Base-by-base conservation (phyloP, 1,284 basidiomycete genomes). In the Rhizopogon parksii region DNA sequence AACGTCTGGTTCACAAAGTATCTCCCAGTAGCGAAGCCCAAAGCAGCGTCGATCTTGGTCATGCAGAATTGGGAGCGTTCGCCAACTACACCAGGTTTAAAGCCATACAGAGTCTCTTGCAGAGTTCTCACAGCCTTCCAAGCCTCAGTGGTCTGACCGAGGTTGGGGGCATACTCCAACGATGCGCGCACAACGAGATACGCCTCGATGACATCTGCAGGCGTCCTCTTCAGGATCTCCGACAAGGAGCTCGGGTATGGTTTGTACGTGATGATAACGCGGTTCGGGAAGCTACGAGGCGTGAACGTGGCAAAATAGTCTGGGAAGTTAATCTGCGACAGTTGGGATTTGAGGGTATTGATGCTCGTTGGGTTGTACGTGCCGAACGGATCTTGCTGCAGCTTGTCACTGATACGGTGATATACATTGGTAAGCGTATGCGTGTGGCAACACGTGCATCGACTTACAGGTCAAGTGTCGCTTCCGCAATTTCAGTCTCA, bases 1-100 rank as follows among this genome's bases (percentile, higher is more conserved):
- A 98, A 98, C 0, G 91, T 88, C 64, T 88, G 80, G 53, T 89
- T 82, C 32, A 95, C 92, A 65, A 93, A 99, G 70, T 82, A 91
- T 53, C 85, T 72, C 4, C 88, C 88, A 21, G 82, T 75, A 4
- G 84, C 86, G 64, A 88, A 89, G 36, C 88, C 88, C 56, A 91
- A 71, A 0, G 76, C 75, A 43, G 69, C 62, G 58, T 89, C 86
- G 3, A 88, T 80, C 53, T 74, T 72, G 5, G 71, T 73, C 38
- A 85, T 74, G 58, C 88, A 91, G 60, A 80, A 86, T 59, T 94
- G 88, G 32, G 82, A 78, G 30, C 95, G 79, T 60, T 95, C 88
- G 50, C 88, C 85, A 36, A 88, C 76, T 2, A 85, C 88, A 37
- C 94, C 95, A 56, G 86, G 86, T 70, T 92, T 92, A 61, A 96